These are phyloP conservation scores for Penicillium silybi DNA, from an alignment of 495 filamentous ascomycete species.

Conservation along the genomic window DNA sequence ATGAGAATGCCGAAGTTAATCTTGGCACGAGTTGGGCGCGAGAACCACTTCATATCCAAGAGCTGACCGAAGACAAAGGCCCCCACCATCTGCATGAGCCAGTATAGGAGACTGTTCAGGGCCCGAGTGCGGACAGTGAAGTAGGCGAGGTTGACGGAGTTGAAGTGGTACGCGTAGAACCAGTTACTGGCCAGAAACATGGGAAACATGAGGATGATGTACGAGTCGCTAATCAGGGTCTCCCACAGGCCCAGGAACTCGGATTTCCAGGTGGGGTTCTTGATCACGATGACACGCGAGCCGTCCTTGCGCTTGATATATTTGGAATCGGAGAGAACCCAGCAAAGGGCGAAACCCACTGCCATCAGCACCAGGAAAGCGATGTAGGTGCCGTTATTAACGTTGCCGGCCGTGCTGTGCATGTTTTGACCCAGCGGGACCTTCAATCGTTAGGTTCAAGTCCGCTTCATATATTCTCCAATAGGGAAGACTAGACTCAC, in stretches of 20 bases:
- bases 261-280: conserved; percentile 75
- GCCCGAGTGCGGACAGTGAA: conserved; percentile 82
- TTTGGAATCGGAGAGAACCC: conserved; percentile 70
- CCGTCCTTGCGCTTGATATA: conserved; percentile 77
- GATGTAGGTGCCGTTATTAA: conserved; percentile 83
- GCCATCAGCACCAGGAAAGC: conserved; percentile 88
- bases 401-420: conserved; percentile 53
- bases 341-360: conserved; percentile 66
- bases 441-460: conserved; percentile 21
- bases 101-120: conserved; percentile 84
- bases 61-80: conserved; percentile 73
- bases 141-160: conserved; percentile 55
- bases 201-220: conserved; percentile 81
- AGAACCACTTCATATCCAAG: conserved; percentile 61
- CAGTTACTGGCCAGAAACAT: conserved; percentile 64
- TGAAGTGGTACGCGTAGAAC: conserved; percentile 52
- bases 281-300: conserved; percentile 78
- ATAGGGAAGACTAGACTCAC: conserved; percentile 32
- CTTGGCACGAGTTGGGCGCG: conserved; percentile 74
- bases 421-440: conserved; percentile 81
- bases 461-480: not conserved
- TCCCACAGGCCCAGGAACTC: conserved; percentile 77
- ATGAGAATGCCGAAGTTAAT: conserved; percentile 62
- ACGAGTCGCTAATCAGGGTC: conserved; percentile 66
- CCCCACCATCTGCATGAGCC: conserved; percentile 81